phyloP scores from a whole-genome alignment of 495 filamentous ascomycete species.

The Pyrenula aspistea region DNA sequence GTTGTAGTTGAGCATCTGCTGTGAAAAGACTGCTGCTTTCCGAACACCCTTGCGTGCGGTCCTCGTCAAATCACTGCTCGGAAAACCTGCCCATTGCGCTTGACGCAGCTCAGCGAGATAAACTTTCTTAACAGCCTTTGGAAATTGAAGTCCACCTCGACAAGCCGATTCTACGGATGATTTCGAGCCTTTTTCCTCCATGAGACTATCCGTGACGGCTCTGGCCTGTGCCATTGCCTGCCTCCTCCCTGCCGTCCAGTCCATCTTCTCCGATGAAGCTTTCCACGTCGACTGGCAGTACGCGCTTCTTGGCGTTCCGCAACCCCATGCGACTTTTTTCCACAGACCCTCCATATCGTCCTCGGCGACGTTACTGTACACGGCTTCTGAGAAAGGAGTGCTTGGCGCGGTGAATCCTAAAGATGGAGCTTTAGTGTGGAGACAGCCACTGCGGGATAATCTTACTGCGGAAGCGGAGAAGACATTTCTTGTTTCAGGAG shows the following conservation, averaged over 20 bases:
- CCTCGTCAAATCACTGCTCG: no score
- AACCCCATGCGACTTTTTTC: constrained; percentile 81
- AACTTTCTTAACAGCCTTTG: background rate
- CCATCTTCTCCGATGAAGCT: constrained; percentile 84
- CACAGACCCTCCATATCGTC: constrained; percentile 70
- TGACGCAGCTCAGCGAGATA: background rate
- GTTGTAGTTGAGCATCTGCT: no score
- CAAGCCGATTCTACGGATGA: background rate
- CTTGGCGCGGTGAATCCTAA: constrained; percentile 83
- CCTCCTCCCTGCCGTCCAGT: constrained; percentile 29
- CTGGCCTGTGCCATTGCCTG: constrained; percentile 1
- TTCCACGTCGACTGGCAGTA: constrained; percentile 89
- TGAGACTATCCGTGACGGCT: background rate
- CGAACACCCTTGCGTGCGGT: no score
- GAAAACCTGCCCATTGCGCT: background rate
- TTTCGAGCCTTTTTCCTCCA: background rate
- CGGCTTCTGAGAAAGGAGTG: constrained; percentile 67
- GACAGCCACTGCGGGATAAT: constrained; percentile 49
- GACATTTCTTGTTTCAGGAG: constrained; percentile 56
- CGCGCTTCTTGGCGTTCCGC: constrained; percentile 72
- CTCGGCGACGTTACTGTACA: constrained; percentile 83
- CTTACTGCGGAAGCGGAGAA: constrained; percentile 16
- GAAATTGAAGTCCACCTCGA: background rate
- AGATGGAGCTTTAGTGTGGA: constrained; percentile 75
- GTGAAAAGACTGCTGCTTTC: no score